Conservation (phyloP, 2,329 filamentous ascomycete species). For the Nothophaeocryptopus gaeumannii region DNA sequence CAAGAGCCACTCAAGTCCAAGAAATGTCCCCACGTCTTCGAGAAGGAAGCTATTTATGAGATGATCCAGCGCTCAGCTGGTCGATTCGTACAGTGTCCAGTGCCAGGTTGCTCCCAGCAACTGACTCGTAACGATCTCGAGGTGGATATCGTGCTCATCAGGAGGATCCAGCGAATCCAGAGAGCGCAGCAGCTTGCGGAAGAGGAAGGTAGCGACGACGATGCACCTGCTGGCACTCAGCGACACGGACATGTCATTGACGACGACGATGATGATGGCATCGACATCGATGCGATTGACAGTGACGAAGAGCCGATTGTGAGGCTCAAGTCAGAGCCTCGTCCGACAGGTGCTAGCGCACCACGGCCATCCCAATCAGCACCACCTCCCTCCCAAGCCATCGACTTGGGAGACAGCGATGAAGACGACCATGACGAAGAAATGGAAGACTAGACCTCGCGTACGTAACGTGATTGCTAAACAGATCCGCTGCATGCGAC, state of each 20-base stretch:
- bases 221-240: constrained; percentile 23
- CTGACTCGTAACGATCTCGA: constrained; percentile 55
- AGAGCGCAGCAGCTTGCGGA: constrained; percentile 48
- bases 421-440: constrained; percentile 19
- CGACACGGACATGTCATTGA: constrained; percentile 28
- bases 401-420: constrained; percentile 21
- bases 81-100: constrained; percentile 57
- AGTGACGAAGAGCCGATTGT: constrained; percentile 7
- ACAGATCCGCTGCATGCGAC: neutral
- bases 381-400: constrained; percentile 15
- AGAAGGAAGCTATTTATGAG: constrained; percentile 61
- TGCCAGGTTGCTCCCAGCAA: constrained; percentile 60
- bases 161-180: constrained; percentile 57
- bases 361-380: constrained; percentile 1
- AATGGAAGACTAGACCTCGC: constrained; percentile 12
- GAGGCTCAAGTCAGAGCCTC: constrained; percentile 18
- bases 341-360: constrained; percentile 11
- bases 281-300: constrained; percentile 24
- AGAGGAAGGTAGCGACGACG: constrained; percentile 37
- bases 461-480: neutral
- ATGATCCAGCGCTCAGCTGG: constrained; percentile 40
- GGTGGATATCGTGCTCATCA: constrained; percentile 55
- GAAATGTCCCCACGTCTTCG: constrained; percentile 70
- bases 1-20: constrained; percentile 63
- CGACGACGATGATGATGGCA: constrained; percentile 27